A percentile compares a stretch with the other conserved stretches of the same genome.
phyloP scores from a whole-genome alignment of 108 stramenopile species.

The Cyclotella cryptica region DNA sequence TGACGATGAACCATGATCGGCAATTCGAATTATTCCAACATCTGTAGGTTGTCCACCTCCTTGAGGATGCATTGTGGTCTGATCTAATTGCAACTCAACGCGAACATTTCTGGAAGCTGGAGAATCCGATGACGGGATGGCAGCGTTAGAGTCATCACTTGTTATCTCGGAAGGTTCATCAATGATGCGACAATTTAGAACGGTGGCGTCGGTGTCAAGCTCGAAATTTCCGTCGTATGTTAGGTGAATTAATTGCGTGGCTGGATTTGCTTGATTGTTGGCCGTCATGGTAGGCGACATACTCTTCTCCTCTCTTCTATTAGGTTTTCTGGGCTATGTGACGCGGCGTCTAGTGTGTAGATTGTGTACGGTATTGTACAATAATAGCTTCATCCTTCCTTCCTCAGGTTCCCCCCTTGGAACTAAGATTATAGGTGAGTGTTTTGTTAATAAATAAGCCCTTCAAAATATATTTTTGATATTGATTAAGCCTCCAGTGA shows the following conservation, averaged over 20 bases:
- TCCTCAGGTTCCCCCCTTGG: too few relatives aligned
- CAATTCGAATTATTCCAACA: constrained; percentile 53
- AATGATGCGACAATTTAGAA: constrained; percentile 35
- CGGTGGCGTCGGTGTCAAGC: constrained; percentile 59
- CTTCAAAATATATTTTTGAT: too few relatives aligned
- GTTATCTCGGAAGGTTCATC: not conserved
- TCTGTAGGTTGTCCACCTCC: constrained; percentile 91
- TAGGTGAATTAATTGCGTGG: constrained; percentile 76
- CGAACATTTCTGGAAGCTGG: not conserved
- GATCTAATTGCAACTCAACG: constrained; percentile 60
- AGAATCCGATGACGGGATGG: constrained; percentile 1
- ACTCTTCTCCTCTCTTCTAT: too few relatives aligned
- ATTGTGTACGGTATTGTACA: too few relatives aligned
- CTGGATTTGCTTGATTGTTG: constrained; percentile 38
- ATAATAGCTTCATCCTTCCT: too few relatives aligned
- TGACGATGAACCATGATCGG: constrained; percentile 8
- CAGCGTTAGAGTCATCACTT: constrained; percentile 11
- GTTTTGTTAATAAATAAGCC: too few relatives aligned
- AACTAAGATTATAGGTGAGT: too few relatives aligned
- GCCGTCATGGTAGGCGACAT: too few relatives aligned
- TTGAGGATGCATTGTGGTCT: constrained; percentile 84
- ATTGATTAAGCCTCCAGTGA: too few relatives aligned
- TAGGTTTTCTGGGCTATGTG: too few relatives aligned
- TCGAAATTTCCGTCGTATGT: constrained; percentile 79
- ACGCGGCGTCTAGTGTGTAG: too few relatives aligned